Evolutionary conservation across 1,284 basidiomycete genomes (phyloP).

Genomic region (Naganishia liquefaciens): DNA sequence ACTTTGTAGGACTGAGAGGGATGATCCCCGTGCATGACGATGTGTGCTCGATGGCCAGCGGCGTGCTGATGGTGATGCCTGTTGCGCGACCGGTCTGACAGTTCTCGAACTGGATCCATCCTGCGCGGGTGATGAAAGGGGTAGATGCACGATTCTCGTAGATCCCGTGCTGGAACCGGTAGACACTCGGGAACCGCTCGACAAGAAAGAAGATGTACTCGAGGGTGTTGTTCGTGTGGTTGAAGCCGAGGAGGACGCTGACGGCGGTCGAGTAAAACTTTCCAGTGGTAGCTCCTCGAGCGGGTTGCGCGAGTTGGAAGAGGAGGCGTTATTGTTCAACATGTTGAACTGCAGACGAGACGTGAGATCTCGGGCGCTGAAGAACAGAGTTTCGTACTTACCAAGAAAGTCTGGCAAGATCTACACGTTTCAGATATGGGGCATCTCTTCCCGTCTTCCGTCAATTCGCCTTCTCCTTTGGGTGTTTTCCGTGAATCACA

Average conservation of each 20-base stretch:
- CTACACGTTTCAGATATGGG: background rate
- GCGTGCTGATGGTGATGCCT: background rate
- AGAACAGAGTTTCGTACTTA: background rate
- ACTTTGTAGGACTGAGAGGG: background rate
- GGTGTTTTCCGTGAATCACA: background rate
- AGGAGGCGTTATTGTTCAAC: background rate
- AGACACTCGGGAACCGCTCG: slow-evolving; percentile 6
- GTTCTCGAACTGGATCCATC: slow-evolving; percentile 10
- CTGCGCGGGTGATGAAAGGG: slow-evolving; percentile 2
- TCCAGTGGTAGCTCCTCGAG: slow-evolving; percentile 7
- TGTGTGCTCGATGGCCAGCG: slow-evolving; percentile 4
- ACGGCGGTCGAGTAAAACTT: background rate
- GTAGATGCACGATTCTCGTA: slow-evolving; percentile 8
- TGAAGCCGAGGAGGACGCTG: background rate
- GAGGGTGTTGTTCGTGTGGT: background rate
- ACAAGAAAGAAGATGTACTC: slow-evolving; percentile 4
- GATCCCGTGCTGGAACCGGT: background rate
- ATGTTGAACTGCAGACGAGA: slow-evolving; percentile 1
- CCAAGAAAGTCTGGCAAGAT: background rate
- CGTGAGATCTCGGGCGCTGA: background rate
- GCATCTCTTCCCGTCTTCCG: background rate
- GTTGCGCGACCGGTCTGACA: background rate
- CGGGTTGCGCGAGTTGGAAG: slow-evolving; percentile 15
- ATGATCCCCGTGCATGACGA: slow-evolving; percentile 5
- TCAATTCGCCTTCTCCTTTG: background rate